A percentile compares a stretch with the other conserved stretches of the same genome.
Conservation (phyloP, 768 basidiomycete genomes). For the Boletus tylopilopsis region DNA sequence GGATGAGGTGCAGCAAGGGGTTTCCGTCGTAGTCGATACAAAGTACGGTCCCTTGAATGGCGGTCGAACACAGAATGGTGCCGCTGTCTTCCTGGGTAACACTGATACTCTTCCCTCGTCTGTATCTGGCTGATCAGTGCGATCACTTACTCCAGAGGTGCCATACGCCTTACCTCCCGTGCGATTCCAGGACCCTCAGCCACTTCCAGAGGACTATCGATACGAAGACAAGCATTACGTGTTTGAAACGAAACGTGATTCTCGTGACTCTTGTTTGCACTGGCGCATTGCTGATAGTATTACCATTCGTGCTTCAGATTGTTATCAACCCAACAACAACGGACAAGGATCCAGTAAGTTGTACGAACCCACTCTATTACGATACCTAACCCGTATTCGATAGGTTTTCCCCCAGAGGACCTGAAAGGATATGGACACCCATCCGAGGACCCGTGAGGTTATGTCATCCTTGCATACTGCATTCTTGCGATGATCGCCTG, state of each 20-base stretch:
- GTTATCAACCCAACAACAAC: slow-evolving; percentile 56
- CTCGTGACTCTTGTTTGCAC: not conserved
- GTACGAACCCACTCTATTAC: not conserved
- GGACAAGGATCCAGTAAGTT: slow-evolving; percentile 51
- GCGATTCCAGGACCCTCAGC: slow-evolving; percentile 61
- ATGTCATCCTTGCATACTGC: not conserved
- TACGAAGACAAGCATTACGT: slow-evolving; percentile 62
- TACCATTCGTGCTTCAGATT: slow-evolving; percentile 36
- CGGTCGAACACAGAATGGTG: slow-evolving; percentile 55
- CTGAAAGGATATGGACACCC: slow-evolving; percentile 64
- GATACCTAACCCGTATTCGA: not conserved
- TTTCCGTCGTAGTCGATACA: slow-evolving; percentile 39
- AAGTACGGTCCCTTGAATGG: slow-evolving; percentile 56
- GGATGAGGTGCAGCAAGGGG: slow-evolving; percentile 1
- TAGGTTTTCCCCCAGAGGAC: slow-evolving; percentile 49
- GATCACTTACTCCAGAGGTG: slow-evolving; percentile 43
- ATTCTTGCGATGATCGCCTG: not conserved
- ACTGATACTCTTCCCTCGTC: not conserved
- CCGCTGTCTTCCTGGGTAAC: slow-evolving; percentile 60
- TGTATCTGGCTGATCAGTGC: not conserved
- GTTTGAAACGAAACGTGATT: slow-evolving; percentile 52
- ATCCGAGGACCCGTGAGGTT: slow-evolving; percentile 60
- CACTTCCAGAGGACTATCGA: slow-evolving; percentile 49
- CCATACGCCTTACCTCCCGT: slow-evolving; percentile 66
- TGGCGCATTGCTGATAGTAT: not conserved